Base-by-base conservation (phyloP, 2,329 filamentous ascomycete species). In the Paramyrothecium roridum region DNA sequence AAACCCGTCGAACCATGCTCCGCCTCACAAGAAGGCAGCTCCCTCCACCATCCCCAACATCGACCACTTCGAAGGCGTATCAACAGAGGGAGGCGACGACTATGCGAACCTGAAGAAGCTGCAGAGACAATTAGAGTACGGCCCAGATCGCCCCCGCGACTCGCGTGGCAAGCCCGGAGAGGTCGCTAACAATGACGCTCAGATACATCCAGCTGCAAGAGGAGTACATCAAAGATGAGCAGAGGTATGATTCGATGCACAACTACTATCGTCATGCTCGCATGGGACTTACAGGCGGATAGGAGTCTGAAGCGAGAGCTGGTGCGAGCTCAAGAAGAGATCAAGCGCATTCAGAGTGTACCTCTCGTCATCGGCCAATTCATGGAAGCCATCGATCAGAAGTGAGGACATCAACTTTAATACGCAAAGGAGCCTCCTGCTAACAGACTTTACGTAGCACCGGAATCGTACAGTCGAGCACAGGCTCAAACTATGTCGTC, bases 171-270 rank as follows among this genome's bases (percentile, higher is more conserved):
- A 23, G 48, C 17, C 56, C 53, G 46, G 50, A 57, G 26, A 10
- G 63, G 47, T 43, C 13, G 37, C 61, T 61, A 57, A 54, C 52
- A 46, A 69, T 75, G 60, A 60, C 55, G 34, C 55, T 61, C 65
- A 91, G 88, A 73, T 91, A 96, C 75, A 96, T 98, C 72, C 91
- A 97, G 76, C 83, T 99, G 66, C 95, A 99, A 78, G 95, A 99
- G 77, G 95, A 99, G 74, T 99, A 99, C 76, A 99, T 99, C 86
- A 99, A 99, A 80, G 95, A 99, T 85, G 95, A 99, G 81, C 95
- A 99, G 79, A 88, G 91, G 89, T 90, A 10, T 26, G 6, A 19
- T 13, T 48, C 8, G 2, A 11, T 20, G 4, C 2, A 17, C 6
- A 17, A 1, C 8, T 3, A 11, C 16, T 10, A 16, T 10, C 13